These are phyloP conservation scores for Spatholobus suberectus DNA, from an alignment of 306 rosid species.

Conservation along the genomic window DNA sequence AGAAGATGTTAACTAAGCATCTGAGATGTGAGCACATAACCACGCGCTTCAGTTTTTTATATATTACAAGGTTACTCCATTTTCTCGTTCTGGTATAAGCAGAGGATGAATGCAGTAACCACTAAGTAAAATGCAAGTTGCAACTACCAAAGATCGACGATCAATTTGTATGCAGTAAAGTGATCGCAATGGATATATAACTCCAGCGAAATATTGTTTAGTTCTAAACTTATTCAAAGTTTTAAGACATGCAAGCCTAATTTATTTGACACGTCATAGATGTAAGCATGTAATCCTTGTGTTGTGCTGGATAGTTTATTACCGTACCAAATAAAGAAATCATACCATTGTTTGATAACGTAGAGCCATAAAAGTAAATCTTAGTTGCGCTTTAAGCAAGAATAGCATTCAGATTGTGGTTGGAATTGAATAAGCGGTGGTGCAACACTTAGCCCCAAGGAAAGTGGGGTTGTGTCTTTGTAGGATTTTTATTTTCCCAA, in stretches of 20 bases:
- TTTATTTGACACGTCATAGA: neutral
- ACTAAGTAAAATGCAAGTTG: neutral
- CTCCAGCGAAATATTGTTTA: neutral
- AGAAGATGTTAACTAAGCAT: no score
- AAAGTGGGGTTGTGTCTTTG: neutral
- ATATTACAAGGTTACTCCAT: neutral
- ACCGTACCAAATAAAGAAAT: no score
- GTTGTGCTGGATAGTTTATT: neutral
- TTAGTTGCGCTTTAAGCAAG: neutral
- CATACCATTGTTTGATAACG: neutral
- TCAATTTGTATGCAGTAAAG: neutral
- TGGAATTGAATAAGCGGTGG: neutral
- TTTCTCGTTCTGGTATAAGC: neutral
- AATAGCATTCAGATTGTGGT: neutral
- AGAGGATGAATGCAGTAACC: no score
- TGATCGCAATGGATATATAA: neutral
- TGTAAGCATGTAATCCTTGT: neutral
- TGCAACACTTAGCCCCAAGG: neutral
- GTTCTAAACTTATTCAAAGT: neutral
- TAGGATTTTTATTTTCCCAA: neutral
- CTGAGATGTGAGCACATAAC: no score
- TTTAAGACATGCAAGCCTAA: neutral
- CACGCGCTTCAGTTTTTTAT: neutral
- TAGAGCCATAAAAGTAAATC: neutral
- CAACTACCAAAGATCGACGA: neutral